Percentiles rank a stretch among this genome's conserved stretches.
Evolutionary conservation across 441 rosid genomes (phyloP).

Genomic region (Capsella rubella): DNA sequence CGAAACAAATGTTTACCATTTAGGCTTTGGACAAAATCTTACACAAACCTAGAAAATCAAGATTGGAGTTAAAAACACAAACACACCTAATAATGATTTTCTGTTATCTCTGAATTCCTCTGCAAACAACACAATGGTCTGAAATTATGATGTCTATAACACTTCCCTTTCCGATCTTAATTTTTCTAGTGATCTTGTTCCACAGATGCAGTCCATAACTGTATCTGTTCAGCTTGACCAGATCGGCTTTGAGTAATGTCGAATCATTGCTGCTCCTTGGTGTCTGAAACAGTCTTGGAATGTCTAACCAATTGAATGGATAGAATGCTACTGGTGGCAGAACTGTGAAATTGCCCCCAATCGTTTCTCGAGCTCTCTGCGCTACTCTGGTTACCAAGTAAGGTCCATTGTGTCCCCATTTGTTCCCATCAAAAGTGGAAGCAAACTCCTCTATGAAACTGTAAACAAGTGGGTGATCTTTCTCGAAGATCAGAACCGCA

Average conservation of each 20-base stretch:
- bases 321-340: conserved; percentile 62
- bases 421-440: conserved; percentile 61
- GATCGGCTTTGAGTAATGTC: conserved; percentile 50
- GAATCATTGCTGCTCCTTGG: conserved; percentile 43
- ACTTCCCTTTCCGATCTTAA: conserved; percentile 59
- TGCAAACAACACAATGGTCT: conserved; percentile 53
- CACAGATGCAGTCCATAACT: conserved; percentile 66
- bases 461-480: conserved; percentile 58
- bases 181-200: conserved; percentile 60
- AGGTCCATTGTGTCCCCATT: conserved; percentile 82
- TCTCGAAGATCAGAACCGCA: conserved; percentile 64
- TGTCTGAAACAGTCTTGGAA: conserved; percentile 53
- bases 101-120: conserved; percentile 39
- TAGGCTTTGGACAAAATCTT: neutral
- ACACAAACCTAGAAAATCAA: neutral
- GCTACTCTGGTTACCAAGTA: conserved; percentile 67
- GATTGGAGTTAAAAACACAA: neutral
- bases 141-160: conserved; percentile 56
- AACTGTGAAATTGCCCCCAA: conserved; percentile 50
- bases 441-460: conserved; percentile 66
- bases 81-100: neutral
- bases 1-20: neutral
- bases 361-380: conserved; percentile 42
- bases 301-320: conserved; percentile 62
- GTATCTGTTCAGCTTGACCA: conserved; percentile 45